Evolutionary conservation across 495 filamentous ascomycete species (phyloP), one percentile per base, ranked within the genome.

Genomic region (Stereocaulon alpinum): DNA sequence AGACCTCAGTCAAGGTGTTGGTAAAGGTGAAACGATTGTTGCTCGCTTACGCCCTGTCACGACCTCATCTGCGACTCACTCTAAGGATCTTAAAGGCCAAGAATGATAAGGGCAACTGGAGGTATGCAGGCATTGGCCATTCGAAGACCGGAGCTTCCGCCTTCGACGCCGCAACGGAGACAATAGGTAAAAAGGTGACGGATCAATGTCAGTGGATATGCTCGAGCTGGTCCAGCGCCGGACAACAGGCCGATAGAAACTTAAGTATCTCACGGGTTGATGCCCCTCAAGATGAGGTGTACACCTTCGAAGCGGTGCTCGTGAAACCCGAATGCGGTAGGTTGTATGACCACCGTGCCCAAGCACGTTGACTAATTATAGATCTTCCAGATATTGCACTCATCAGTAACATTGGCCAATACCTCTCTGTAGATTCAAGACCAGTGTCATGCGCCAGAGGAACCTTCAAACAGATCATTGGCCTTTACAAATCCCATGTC

Each of bases 351-450:
- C 34, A 60, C 0, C 24, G 11, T 34, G n/a, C 4, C 41, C 24
- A 45, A 27, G 20, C 18, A 44, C 30, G 14, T 2, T 15, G 18
- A 27, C 49, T 55, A 6, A 40, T n/a, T 22, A 1, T 14, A 45
- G 12, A 3, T 29, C 6, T 37, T 55, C 6, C 29, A 60, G 79
- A 86, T 49, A 59, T 70, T 17, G 71, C 75, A 5, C 86, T 82
- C 41, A 68, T 86, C 53, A 76, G 71, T 55, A 76, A 76, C 61
- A 69, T 75, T 51, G 83, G 87, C 2, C 73, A 84, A 44, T 87
- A 84, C 68, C 58, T 96, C 15, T 91, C 83, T 12, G 75, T 97
- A 0, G 91, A 96, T 68, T 82, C 79, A 5, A 77, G 93, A 44
- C 88, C 90, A 2, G 70, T 97, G 7, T 84, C 86, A 34, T 71